Evolutionary conservation across 176 grass and related monocot genomes (phyloP).

Genomic region (Bonia amplexicaulis): DNA sequence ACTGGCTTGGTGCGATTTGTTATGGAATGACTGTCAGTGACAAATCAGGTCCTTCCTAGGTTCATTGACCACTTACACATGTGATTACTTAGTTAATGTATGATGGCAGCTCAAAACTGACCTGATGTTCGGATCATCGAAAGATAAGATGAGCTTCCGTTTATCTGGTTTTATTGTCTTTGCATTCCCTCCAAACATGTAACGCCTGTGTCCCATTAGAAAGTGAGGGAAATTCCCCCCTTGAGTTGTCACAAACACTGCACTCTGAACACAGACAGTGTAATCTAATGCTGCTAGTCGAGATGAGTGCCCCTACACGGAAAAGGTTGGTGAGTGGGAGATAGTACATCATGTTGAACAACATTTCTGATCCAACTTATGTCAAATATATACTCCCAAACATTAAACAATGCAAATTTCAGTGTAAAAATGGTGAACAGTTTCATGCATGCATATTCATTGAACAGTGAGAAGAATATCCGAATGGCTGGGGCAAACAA

Average conservation of each 20-base stretch:
- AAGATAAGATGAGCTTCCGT: slow-evolving; percentile 61
- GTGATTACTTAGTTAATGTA: background rate
- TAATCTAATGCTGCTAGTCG: slow-evolving; percentile 84
- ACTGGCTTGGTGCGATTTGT: background rate
- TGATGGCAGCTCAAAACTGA: background rate
- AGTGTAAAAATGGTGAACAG: background rate
- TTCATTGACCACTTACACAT: background rate
- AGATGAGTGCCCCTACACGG: slow-evolving; percentile 72
- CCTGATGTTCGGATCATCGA: slow-evolving; percentile 72
- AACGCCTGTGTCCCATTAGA: slow-evolving; percentile 81
- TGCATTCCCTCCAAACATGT: slow-evolving; percentile 62
- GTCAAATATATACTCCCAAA: background rate
- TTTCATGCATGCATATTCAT: slow-evolving; percentile 6
- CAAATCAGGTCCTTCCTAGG: background rate
- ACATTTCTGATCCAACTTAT: background rate
- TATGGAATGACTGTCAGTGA: background rate
- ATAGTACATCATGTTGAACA: slow-evolving; percentile 7
- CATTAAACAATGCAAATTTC: background rate
- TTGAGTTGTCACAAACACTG: slow-evolving; percentile 95
- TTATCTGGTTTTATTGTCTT: slow-evolving; percentile 93
- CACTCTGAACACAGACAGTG: slow-evolving; percentile 57
- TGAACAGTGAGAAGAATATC: background rate
- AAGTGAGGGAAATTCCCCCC: slow-evolving; percentile 97
- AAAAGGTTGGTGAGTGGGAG: background rate
- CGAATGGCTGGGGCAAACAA: background rate